These are phyloP conservation scores for Verticillium zaregamsianum DNA, from an alignment of 2,329 filamentous ascomycete species.

Conservation along the genomic window DNA sequence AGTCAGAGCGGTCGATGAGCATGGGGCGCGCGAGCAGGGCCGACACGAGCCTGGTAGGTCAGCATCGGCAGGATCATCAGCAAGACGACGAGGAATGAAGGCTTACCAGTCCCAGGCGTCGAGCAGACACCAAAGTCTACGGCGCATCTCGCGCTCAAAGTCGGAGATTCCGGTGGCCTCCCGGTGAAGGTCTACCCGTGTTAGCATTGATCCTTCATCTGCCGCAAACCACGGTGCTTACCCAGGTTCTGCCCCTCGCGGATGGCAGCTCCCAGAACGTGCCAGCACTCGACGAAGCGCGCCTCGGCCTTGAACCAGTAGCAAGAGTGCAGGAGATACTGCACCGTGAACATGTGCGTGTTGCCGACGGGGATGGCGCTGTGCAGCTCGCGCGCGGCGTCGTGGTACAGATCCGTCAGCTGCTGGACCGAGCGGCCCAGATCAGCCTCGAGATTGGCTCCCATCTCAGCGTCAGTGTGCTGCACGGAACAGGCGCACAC, in stretches of 20 bases:
- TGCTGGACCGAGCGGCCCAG: slow-evolving; percentile 22
- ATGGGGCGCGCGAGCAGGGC: slow-evolving; percentile 25
- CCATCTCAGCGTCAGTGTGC: slow-evolving; percentile 24
- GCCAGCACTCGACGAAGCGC: slow-evolving; percentile 32
- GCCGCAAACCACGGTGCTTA: slow-evolving; percentile 9
- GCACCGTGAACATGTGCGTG: slow-evolving; percentile 27
- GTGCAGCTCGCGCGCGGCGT: slow-evolving; percentile 26
- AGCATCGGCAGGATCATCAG: background rate
- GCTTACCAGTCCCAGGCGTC: slow-evolving; percentile 34
- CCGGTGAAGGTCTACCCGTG: background rate
- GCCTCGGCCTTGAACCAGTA: slow-evolving; percentile 33
- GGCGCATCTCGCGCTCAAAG: slow-evolving; percentile 30
- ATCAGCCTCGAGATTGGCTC: slow-evolving; percentile 25
- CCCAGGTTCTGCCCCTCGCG: slow-evolving; percentile 31
- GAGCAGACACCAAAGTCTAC: slow-evolving; percentile 31
- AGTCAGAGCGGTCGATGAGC: slow-evolving; percentile 29
- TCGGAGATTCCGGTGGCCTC: slow-evolving; percentile 10
- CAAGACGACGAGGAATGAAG: background rate
- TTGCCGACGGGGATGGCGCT: slow-evolving; percentile 26
- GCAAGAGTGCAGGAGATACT: slow-evolving; percentile 30
- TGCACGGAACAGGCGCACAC: slow-evolving; percentile 33
- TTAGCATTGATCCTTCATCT: background rate
- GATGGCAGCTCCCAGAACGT: slow-evolving; percentile 29
- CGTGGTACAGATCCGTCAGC: slow-evolving; percentile 27
- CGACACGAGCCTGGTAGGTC: slow-evolving; percentile 27